Evolutionary conservation across 2,329 filamentous ascomycete genomes (phyloP), one percentile per base, ranked within the genome.

Genomic region (Grosmannia huntii): DNA sequence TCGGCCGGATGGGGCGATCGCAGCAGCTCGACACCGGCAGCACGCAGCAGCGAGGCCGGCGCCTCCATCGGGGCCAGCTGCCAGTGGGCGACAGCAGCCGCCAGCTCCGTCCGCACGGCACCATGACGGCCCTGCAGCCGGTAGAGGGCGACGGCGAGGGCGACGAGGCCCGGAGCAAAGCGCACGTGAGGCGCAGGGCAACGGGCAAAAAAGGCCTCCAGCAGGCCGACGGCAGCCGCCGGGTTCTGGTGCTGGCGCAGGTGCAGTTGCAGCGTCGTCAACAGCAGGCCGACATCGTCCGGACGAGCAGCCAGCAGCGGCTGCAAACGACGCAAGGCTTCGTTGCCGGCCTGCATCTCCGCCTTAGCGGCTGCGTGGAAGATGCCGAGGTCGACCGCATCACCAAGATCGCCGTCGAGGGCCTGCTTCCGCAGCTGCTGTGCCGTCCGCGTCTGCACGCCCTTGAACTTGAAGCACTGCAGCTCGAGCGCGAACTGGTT

Each of bases 21-120:
- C 53, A 96, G 81, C 11, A 97, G 81, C 53, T 90, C 85, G 49
- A 86, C 79, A n/a, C 89, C 92, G 9, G 91, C 90, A 57, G 90
- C 89, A 59, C 85, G 84, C 55, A 95, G 77, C 6, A 97, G 80
- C 0, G 87, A 81, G n/a, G 78, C 71, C 0, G 84, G 69, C 50
- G 19, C 0, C 23, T 9, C 62, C 19, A 61, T 16, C 36, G 4
- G 5, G 12, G 36, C 25, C 19, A 36, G 75, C 57, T 83, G 81
- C 91, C 94, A 97, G 72, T 95, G 85, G 16, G 79, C 76, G 12
- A 90, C 89, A 21, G 92, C 90, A 69, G 86, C 88, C 60, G 84
- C 82, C 21, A 97, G 76, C 67, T 94, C 88, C 7, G 75, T 72
- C 62, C 87, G 87, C 61, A 88, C 83, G 33, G 87, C 84, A 27